These are phyloP conservation scores for Salix koriyanagi DNA, from an alignment of 345 rosid genomes.

Conservation along the genomic window DNA sequence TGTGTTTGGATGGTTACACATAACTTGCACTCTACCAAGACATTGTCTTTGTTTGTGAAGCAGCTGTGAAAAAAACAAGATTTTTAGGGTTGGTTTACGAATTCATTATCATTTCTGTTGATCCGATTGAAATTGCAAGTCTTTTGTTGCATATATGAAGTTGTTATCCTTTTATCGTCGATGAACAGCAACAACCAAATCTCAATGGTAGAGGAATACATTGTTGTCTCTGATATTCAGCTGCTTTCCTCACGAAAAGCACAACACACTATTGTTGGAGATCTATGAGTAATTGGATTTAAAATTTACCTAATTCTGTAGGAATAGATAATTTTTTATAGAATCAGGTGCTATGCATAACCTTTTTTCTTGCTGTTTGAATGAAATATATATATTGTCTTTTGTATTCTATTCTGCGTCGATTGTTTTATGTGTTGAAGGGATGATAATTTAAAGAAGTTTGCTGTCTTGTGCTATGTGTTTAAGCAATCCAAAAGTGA, in stretches of 20 bases:
- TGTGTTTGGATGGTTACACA: not conserved
- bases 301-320: not conserved
- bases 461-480: not conserved
- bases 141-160: too few relatives aligned
- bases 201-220: not conserved
- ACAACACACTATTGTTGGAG: not conserved
- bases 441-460: not conserved
- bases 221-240: not conserved
- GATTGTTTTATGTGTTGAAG: not conserved
- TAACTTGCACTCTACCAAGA: not conserved
- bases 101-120: not conserved
- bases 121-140: not conserved
- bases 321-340: not conserved
- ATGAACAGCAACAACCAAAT: too few relatives aligned
- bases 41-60: not conserved
- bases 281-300: not conserved
- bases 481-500: not conserved
- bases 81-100: not conserved
- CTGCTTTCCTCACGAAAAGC: not conserved
- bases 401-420: not conserved
- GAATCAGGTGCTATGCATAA: not conserved
- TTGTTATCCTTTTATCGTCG: too few relatives aligned
- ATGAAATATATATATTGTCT: not conserved
- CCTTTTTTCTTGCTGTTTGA: not conserved
- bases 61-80: not conserved